Evolutionary conservation across 2,329 filamentous ascomycete species (phyloP).

Genomic region (Incumbomyces lentus): DNA sequence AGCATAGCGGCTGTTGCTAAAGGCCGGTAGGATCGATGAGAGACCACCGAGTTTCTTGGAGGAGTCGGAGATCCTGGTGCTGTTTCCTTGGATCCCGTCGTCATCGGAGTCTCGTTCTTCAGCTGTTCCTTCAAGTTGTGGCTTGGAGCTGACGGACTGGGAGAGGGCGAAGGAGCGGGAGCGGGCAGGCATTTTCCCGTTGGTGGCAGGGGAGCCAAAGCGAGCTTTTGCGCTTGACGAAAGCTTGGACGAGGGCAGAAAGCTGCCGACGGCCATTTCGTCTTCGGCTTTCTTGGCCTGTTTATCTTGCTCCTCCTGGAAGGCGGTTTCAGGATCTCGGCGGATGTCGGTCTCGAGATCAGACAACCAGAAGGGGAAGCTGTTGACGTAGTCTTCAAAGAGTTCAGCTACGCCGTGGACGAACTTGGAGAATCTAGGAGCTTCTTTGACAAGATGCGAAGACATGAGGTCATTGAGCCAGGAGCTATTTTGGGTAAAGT

Average conservation of each 20-base stretch:
- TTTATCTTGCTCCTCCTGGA: slow-evolving; percentile 80
- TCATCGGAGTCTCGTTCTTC: slow-evolving; percentile 42
- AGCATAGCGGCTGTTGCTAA: slow-evolving; percentile 71
- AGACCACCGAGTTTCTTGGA: slow-evolving; percentile 46
- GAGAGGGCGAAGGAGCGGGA: not conserved
- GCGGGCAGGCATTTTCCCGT: slow-evolving; percentile 14
- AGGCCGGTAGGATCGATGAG: slow-evolving; percentile 66
- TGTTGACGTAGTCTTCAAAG: slow-evolving; percentile 94
- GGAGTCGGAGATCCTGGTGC: slow-evolving; percentile 13
- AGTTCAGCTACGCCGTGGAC: slow-evolving; percentile 84
- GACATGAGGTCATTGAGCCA: slow-evolving; percentile 90
- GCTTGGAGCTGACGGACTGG: not conserved
- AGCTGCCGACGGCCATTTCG: slow-evolving; percentile 78
- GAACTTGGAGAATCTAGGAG: slow-evolving; percentile 91
- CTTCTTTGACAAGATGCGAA: slow-evolving; percentile 83
- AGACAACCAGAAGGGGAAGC: slow-evolving; percentile 88
- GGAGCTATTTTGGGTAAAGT: slow-evolving; percentile 55
- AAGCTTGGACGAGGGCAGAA: slow-evolving; percentile 50
- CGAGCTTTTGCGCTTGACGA: slow-evolving; percentile 11
- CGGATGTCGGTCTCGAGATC: slow-evolving; percentile 89
- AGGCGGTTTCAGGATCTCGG: slow-evolving; percentile 80
- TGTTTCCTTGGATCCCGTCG: slow-evolving; percentile 30
- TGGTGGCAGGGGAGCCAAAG: slow-evolving; percentile 12
- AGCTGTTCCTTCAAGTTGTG: slow-evolving; percentile 18
- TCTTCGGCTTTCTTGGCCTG: slow-evolving; percentile 74